Conservation (phyloP, 164 flowering plant genomes). For the Dillenia turbinata region DNA sequence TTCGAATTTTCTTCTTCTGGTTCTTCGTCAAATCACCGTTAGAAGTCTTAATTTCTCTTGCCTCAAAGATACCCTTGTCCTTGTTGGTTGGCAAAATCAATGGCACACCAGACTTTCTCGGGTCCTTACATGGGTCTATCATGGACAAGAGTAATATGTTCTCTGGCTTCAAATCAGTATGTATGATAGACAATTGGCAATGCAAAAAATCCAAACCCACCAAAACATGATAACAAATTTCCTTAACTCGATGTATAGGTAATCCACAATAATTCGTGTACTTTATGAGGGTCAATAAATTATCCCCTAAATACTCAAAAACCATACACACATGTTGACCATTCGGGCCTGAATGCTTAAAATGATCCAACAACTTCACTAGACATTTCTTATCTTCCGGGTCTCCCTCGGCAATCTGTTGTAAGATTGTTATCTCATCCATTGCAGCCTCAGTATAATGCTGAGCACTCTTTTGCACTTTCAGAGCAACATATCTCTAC, state of each 20-base stretch:
- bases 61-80: constrained; percentile 34
- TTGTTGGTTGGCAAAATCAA: constrained; percentile 50
- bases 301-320: constrained; percentile 91
- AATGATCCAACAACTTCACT: constrained; percentile 88
- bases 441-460: constrained; percentile 78
- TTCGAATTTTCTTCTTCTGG: constrained; percentile 76
- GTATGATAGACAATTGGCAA: constrained; percentile 76
- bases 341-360: constrained; percentile 95
- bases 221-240: constrained; percentile 65
- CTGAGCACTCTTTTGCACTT: constrained; percentile 77
- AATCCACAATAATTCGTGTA: constrained; percentile 71
- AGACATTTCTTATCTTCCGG: constrained; percentile 75
- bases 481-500: constrained; percentile 65
- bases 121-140: constrained; percentile 85
- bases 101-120: constrained; percentile 63
- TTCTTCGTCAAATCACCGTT: constrained; percentile 68
- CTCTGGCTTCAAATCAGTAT: constrained; percentile 95
- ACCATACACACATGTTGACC: constrained; percentile 98
- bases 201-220: constrained; percentile 93
- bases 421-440: constrained; percentile 77
- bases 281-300: constrained; percentile 82
- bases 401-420: constrained; percentile 84
- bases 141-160: constrained; percentile 69
- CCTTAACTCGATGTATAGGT: constrained; percentile 73
- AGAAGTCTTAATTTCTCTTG: constrained; percentile 36